Evolutionary conservation across 176 grass and related monocot genomes (phyloP).

Genomic region (Eremochloa ophiuroides): DNA sequence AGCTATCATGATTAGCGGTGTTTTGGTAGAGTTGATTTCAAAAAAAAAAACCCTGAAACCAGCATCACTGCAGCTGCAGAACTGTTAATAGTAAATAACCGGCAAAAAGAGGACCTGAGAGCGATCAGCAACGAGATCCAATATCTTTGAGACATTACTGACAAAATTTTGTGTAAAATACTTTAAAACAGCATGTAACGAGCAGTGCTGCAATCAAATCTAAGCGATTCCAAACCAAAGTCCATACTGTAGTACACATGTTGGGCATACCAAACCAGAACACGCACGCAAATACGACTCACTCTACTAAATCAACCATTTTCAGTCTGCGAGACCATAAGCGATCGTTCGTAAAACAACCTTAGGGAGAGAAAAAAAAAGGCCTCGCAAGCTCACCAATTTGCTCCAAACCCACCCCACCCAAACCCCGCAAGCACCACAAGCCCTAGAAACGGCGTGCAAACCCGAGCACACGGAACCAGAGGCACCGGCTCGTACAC

Average conservation of each 20-base stretch:
- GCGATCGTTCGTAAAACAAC: neutral
- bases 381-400: neutral
- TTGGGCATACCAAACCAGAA: neutral
- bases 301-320: neutral
- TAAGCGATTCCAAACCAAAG: neutral
- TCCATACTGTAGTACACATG: neutral
- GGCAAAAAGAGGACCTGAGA: neutral
- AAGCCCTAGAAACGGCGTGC: neutral
- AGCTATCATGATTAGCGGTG: neutral
- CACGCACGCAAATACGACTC: neutral
- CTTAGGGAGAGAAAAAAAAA: neutral
- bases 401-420: neutral
- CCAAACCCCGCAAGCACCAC: neutral
- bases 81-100: neutral
- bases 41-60: neutral
- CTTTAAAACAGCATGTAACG: neutral
- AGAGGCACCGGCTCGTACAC: neutral
- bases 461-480: neutral
- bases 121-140: neutral
- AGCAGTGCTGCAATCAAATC: neutral
- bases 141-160: neutral
- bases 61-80: neutral
- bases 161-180: neutral
- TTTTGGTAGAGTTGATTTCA: neutral
- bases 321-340: neutral